A percentile compares a stretch with the other conserved stretches of the same genome.
Evolutionary conservation across 108 stramenopile species (phyloP).

Genomic region (Cyclotella sp.): DNA sequence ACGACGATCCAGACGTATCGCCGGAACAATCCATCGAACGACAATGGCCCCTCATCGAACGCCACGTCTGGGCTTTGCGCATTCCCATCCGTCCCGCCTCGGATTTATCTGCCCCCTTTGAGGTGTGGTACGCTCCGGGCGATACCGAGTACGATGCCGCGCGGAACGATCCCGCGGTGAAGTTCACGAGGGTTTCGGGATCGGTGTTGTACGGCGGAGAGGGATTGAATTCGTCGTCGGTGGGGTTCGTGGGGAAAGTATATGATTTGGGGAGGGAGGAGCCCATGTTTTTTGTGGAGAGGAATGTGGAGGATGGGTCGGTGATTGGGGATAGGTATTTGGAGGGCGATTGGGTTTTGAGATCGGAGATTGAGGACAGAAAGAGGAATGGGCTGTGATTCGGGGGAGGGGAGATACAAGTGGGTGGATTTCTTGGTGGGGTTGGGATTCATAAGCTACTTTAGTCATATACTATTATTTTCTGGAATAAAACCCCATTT

Average conservation of each 20-base stretch:
- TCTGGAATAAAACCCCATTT: too few species aligned
- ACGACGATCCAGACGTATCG: constrained; percentile 53
- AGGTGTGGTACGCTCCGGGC: constrained; percentile 83
- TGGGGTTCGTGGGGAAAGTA: constrained; percentile 80
- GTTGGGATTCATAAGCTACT: background rate
- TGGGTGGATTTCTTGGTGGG: background rate
- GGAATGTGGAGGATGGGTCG: constrained; percentile 29
- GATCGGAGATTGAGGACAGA: constrained; percentile 1
- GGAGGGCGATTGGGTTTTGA: constrained; percentile 38
- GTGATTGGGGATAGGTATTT: constrained; percentile 12
- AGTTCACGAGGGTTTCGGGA: constrained; percentile 48
- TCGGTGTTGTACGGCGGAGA: constrained; percentile 23
- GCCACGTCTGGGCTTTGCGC: constrained; percentile 70
- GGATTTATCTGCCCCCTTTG: constrained; percentile 38
- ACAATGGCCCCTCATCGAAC: constrained; percentile 80
- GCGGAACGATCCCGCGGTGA: constrained; percentile 67
- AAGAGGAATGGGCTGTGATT: constrained; percentile 5
- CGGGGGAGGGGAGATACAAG: background rate
- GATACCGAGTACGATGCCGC: constrained; percentile 83
- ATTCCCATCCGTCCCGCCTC: constrained; percentile 43
- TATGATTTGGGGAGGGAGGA: constrained; percentile 54
- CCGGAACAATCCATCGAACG: constrained; percentile 67
- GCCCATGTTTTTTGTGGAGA: constrained; percentile 40
- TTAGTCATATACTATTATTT: too few species aligned
- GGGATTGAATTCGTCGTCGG: constrained; percentile 45